Conservation (phyloP, 129 eudicot species). For the Tagetes patula region DNA sequence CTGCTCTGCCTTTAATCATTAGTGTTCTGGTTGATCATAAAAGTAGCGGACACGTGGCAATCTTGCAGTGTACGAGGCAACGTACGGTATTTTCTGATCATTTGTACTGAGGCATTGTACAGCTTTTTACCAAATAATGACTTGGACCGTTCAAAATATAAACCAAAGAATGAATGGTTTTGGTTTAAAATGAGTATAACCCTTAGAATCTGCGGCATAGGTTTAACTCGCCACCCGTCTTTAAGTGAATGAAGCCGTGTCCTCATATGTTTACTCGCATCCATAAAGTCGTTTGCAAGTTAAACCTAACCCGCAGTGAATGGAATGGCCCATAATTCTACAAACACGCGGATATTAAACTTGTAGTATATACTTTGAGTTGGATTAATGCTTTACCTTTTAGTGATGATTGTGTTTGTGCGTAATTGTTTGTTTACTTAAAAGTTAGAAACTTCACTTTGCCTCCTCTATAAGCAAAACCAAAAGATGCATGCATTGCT, state of each 20-base stretch:
- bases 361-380: not conserved
- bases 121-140: no score
- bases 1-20: constrained; percentile 13
- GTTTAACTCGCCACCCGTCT: no score
- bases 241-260: no score
- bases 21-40: constrained; percentile 8
- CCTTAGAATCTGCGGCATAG: no score
- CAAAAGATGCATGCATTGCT: constrained; percentile 34
- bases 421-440: not conserved
- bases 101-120: not conserved
- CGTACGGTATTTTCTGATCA: not conserved
- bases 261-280: no score
- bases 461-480: constrained; percentile 33
- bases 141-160: no score
- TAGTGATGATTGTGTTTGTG: not conserved
- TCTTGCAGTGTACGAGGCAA: not conserved
- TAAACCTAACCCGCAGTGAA: no score
- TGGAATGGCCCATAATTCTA: no score
- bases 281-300: no score
- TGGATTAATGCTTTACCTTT: not conserved
- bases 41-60: not conserved
- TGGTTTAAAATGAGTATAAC: no score
- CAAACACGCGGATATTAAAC: no score
- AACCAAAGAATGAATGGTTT: no score
- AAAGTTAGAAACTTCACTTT: constrained; percentile 22